Base-by-base conservation (phyloP, 2,329 filamentous ascomycete genomes). In the Xylariaceae sp. region DNA sequence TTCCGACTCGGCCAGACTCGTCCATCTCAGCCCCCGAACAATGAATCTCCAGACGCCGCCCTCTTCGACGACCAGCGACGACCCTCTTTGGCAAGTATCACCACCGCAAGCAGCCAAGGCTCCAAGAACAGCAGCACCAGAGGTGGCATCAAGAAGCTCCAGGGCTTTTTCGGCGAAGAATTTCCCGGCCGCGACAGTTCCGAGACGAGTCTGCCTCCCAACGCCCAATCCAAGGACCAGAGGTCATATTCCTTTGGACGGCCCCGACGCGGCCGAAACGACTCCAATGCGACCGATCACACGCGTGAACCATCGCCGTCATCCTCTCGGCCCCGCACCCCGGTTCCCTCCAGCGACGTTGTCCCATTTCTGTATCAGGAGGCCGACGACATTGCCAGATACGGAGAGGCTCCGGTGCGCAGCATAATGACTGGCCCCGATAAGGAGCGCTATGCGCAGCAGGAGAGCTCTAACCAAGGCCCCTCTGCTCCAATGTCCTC, bases 341-440 rank as follows among this genome's bases (percentile, higher is more conserved):
- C 91, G 11, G 76, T 90, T 41, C 88, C 88, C 34, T 88, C 88
- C 11, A 93, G 88, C 60, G 92, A 97, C 67, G 90, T 98, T 47
- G 93, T 95, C 32, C 93, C 93, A n/a, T 98, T 95, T 77, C 77
- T 95, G 51, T 97, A 93, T 64, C 93, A 97, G 67, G 88, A 93
- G 63, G 79, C 79, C 55, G 80, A 88, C 71, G 86, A 91, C 62
- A 87, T 90, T 59, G 80, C 80, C 37, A 80, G 82, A 54, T 88
- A 84, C 68, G 87, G 86, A 49, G 86, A 90, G 66, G 86, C 86
- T 36, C 87, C 86, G 22, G 82, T 91, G 42, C 79, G 85, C 61
- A 77, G 83, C 56, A 81, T 79, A 49, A 79, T 87, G 51, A 80
- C 79, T 33, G 83, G 83, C 10, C 79, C 81, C 36, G 85, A 89